A percentile compares a stretch with the other conserved stretches of the same genome.
These are phyloP conservation scores for Coemansia sp. DNA, from an alignment of 192 early-diverging fungal genomes.

Conservation along the genomic window DNA sequence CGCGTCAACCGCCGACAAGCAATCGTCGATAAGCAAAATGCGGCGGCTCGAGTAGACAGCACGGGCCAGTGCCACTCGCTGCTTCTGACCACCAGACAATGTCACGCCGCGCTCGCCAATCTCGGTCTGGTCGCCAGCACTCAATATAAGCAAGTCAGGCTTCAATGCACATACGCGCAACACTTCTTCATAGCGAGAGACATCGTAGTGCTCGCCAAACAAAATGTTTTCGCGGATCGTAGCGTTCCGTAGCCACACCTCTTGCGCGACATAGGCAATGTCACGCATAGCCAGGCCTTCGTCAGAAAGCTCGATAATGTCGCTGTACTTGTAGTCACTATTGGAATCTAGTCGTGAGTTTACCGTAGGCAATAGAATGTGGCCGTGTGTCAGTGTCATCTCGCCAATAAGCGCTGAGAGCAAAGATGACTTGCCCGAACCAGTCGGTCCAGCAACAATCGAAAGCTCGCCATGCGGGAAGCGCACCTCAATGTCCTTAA, in stretches of 20 bases:
- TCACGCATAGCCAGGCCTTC: conserved; percentile 47
- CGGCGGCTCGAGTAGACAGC: conserved; percentile 73
- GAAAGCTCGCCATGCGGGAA: conserved; percentile 73
- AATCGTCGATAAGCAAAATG: conserved; percentile 80
- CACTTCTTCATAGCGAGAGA: conserved; percentile 71
- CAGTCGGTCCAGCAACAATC: conserved; percentile 88
- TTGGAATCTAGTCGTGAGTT: neutral
- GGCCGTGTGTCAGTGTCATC: conserved; percentile 54
- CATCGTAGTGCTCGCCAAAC: conserved; percentile 76
- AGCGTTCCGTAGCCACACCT: conserved; percentile 68
- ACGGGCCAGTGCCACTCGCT: conserved; percentile 78
- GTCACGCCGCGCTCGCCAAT: conserved; percentile 84
- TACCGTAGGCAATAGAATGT: conserved; percentile 30
- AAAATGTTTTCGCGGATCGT: conserved; percentile 79
- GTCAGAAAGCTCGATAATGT: conserved; percentile 50
- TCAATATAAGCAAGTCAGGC: conserved; percentile 79
- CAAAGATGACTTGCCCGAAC: conserved; percentile 83
- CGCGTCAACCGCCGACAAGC: conserved; percentile 88
- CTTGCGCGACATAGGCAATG: conserved; percentile 88
- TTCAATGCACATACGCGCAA: conserved; percentile 78
- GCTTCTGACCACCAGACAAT: conserved; percentile 83
- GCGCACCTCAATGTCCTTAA: conserved; percentile 63
- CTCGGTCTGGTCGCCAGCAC: conserved; percentile 86
- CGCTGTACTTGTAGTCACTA: conserved; percentile 40
- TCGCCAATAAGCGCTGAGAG: conserved; percentile 81